Evolutionary conservation across 73 alveolate species (phyloP), one percentile per base, ranked within the genome.

Genomic region (Paramecium bursaria): DNA sequence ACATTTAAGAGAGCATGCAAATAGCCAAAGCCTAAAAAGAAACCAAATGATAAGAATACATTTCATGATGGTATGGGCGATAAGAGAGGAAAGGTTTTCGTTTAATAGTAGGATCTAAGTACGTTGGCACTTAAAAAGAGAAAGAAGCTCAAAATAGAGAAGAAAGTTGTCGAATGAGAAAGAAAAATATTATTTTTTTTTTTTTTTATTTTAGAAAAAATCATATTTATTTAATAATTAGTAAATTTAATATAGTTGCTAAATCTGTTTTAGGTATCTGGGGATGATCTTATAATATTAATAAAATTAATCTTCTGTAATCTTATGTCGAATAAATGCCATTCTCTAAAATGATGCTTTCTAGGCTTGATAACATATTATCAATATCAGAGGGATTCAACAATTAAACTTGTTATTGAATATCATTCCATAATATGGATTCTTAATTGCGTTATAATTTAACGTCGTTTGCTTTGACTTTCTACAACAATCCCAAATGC

Each of bases 21-120:
- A 55, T 48, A 92, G 48, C 98, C 98, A 30, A 92, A 92, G 87
- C 80, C 74, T n/a, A 47, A 44, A 42, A 76, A 74, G 39, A 52
- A 88, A 48, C 54, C 88, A 50, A 50, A 91, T 51, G 90, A 55
- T 51, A 91, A 92, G 60, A 92, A 92, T 57, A 75, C 73, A 11
- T 75, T 61, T 51, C 85, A 94, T 19, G 90, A 91, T 47, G 95
- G 76, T 25, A 46, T 92, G 46, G 94, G 93, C 42, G 95, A 91
- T 25, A 90, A 74, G 52, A 85, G 91, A 49, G 97, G 93, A 27
- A 92, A 80, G 61, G 93, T 92, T 39, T 92, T 73, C 80, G 86
- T 91, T 27, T 88, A 92, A 47, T 85, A 90, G 53, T 76, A 92
- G 76, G 95, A 92, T 47, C 50, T 92, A 22, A 91, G 86, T 42